Conservation (phyloP, 2,329 filamentous ascomycete genomes). For the Leptographium procerum region DNA sequence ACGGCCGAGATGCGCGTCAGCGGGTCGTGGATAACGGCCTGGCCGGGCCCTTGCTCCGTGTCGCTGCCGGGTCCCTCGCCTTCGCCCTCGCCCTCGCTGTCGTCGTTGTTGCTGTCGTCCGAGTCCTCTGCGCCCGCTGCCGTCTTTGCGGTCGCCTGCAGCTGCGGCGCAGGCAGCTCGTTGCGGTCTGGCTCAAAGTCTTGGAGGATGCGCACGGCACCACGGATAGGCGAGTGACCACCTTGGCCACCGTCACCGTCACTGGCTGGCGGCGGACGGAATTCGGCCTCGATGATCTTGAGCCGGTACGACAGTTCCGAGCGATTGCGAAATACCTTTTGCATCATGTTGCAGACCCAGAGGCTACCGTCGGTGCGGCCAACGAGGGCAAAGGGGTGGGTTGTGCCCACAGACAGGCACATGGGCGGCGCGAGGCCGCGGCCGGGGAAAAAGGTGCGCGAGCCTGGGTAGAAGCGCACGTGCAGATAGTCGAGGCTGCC, state of each 20-base stretch:
- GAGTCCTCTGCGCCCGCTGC: constrained; percentile 6
- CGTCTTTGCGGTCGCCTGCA: constrained; percentile 11
- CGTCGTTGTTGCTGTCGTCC: constrained; percentile 15
- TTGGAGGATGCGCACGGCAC: constrained; percentile 38
- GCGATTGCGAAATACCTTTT: constrained; percentile 30
- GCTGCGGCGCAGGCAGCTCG: constrained; percentile 20
- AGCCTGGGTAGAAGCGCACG: constrained; percentile 39
- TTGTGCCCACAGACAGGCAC: constrained; percentile 35
- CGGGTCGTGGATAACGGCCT: constrained; percentile 46
- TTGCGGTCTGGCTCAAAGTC: constrained; percentile 41
- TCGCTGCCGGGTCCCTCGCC: constrained; percentile 14
- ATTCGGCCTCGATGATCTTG: constrained; percentile 43
- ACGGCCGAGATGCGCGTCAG: constrained; percentile 49
- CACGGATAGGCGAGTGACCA: constrained; percentile 12
- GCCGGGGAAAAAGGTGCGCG: constrained; percentile 38
- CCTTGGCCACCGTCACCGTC: too few species aligned
- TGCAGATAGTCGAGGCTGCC: constrained; percentile 42
- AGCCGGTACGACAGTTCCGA: constrained; percentile 27
- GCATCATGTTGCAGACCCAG: constrained; percentile 27
- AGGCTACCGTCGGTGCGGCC: constrained; percentile 36
- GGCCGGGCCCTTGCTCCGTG: constrained; percentile 13
- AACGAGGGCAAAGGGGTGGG: constrained; percentile 40
- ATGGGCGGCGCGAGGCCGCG: constrained; percentile 26
- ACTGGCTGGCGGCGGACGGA: constrained; percentile 22
- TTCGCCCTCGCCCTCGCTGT: constrained; percentile 12